Percentiles rank a stretch among this genome's conserved stretches.
Conservation (phyloP, 108 stramenopile species). For the Nitzschia sp. region DNA sequence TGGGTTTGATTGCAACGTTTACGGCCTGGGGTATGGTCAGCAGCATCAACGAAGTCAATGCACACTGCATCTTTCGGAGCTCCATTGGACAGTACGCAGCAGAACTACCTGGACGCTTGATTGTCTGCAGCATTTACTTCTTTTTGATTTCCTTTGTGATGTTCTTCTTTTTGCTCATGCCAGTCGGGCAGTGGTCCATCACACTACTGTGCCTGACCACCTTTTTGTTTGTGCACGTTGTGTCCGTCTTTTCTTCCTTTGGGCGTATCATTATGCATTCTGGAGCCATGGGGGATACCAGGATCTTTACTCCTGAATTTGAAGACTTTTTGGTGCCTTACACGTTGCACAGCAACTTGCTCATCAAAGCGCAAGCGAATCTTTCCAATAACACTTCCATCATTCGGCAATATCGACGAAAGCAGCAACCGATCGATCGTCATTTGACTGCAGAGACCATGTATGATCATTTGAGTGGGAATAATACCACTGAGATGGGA, state of each 20-base stretch:
- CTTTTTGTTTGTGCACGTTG: constrained; percentile 48
- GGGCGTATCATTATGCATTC: constrained; percentile 72
- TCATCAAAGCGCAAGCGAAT: constrained; percentile 40
- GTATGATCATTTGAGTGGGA: constrained; percentile 33
- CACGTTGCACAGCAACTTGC: constrained; percentile 41
- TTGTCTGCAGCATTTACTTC: constrained; percentile 56
- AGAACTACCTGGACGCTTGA: constrained; percentile 61
- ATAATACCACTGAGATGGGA: not conserved
- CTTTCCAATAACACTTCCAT: constrained; percentile 43
- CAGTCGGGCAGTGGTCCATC: constrained; percentile 33
- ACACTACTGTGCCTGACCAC: constrained; percentile 23
- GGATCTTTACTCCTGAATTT: constrained; percentile 54
- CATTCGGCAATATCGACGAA: constrained; percentile 43
- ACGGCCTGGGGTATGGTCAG: constrained; percentile 55
- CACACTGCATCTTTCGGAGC: constrained; percentile 59
- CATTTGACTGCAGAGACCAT: constrained; percentile 16
- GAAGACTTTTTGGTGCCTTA: constrained; percentile 45
- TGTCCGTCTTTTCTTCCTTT: constrained; percentile 52
- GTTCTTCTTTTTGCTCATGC: constrained; percentile 54
- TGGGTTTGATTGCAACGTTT: constrained; percentile 56
- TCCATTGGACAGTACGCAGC: constrained; percentile 64
- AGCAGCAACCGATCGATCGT: constrained; percentile 32
- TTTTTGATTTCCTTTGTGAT: constrained; percentile 59
- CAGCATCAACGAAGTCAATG: constrained; percentile 50
- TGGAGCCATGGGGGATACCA: constrained; percentile 51